Percentiles rank a stretch among this genome's conserved stretches.
Evolutionary conservation across 768 basidiomycete genomes (phyloP).

Genomic region (Phlebiopsis flavidoalba): DNA sequence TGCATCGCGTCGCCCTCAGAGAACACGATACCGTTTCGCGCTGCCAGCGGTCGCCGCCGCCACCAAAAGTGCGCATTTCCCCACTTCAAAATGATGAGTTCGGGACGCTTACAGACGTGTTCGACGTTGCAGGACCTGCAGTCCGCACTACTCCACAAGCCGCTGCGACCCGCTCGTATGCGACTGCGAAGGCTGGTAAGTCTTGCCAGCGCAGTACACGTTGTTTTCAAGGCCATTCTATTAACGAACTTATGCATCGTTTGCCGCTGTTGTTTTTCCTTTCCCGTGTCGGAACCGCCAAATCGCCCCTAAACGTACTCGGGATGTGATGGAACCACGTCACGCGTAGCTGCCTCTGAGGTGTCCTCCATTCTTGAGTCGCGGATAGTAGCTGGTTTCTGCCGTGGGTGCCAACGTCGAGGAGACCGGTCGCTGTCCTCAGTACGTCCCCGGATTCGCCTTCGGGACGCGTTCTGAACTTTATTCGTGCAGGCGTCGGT

Average conservation of each 20-base stretch:
- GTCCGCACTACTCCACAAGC: conserved; percentile 41
- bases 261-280: neutral
- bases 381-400: conserved; percentile 93
- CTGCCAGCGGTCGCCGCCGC: conserved; percentile 65
- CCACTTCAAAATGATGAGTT: conserved; percentile 6
- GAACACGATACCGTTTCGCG: conserved; percentile 82
- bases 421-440: conserved; percentile 97
- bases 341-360: conserved; percentile 84
- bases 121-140: conserved; percentile 29
- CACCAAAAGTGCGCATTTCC: conserved; percentile 47
- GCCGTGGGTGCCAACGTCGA: conserved; percentile 91
- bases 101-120: conserved; percentile 4
- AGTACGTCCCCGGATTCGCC: conserved; percentile 50
- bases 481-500: conserved; percentile 73
- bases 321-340: too few species aligned
- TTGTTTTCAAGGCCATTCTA: neutral
- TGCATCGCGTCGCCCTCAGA: conserved; percentile 84
- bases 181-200: conserved; percentile 96
- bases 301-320: conserved; percentile 1
- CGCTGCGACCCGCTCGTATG: conserved; percentile 77
- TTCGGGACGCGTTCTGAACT: conserved; percentile 18
- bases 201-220: neutral
- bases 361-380: conserved; percentile 99
- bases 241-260: conserved; percentile 12
- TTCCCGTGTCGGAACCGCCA: conserved; percentile 8